Percentiles rank a stretch among this genome's conserved stretches.
Conservation (phyloP, 1,139 yeast species). For the Taphrina sp. region DNA sequence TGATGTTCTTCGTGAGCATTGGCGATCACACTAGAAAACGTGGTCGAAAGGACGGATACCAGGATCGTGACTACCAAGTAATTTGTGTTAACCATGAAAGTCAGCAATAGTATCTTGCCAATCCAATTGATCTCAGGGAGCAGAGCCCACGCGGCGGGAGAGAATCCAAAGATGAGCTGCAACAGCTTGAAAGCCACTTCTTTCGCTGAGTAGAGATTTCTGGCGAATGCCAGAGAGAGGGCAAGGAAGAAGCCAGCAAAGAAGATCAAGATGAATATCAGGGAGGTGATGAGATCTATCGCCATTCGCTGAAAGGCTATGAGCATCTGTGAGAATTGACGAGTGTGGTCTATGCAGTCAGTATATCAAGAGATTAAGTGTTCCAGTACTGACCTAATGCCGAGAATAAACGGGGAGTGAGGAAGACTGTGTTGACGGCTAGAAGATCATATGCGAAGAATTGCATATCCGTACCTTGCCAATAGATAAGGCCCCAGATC, state of each 20-base stretch:
- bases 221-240: slow-evolving; percentile 54
- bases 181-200: slow-evolving; percentile 57
- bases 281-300: slow-evolving; percentile 56
- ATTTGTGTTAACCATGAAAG: slow-evolving; percentile 58
- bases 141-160: slow-evolving; percentile 64
- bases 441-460: slow-evolving; percentile 47
- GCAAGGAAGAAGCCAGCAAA: slow-evolving; percentile 61
- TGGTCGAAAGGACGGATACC: slow-evolving; percentile 54
- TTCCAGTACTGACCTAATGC: slow-evolving; percentile 55
- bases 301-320: slow-evolving; percentile 51
- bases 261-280: slow-evolving; percentile 53
- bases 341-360: slow-evolving; percentile 19
- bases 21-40: slow-evolving; percentile 46
- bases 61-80: slow-evolving; percentile 59
- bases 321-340: slow-evolving; percentile 34
- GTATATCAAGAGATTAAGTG: too few species aligned
- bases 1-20: slow-evolving; percentile 48
- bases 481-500: slow-evolving; percentile 37
- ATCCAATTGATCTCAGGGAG: slow-evolving; percentile 55
- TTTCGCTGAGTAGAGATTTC: slow-evolving; percentile 49
- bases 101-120: slow-evolving; percentile 54
- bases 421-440: slow-evolving; percentile 56
- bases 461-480: slow-evolving; percentile 35
- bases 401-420: slow-evolving; percentile 57
- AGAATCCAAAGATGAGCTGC: slow-evolving; percentile 60